phyloP scores from a whole-genome alignment of 208 protist genomes.

The Acanthamoeba culbertsoni region DNA sequence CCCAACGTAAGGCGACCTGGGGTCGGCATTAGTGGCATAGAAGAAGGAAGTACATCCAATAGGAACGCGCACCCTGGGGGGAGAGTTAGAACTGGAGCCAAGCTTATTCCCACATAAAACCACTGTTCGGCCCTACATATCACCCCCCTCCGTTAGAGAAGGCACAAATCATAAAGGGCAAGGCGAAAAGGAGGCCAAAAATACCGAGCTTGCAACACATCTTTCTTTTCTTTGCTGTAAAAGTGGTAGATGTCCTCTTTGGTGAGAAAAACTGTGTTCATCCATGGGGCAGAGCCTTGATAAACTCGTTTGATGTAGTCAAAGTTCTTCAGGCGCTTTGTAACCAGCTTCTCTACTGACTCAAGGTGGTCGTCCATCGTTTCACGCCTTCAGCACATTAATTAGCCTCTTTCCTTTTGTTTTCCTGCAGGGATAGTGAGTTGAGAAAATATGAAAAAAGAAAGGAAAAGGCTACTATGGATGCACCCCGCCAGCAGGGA shows the following conservation, averaged over 20 bases:
- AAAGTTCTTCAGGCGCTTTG: constrained; percentile 25
- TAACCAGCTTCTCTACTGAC: background rate
- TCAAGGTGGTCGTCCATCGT: background rate
- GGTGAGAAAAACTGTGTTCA: constrained; percentile 47
- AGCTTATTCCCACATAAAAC: constrained; percentile 45
- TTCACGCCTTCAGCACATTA: too few species aligned
- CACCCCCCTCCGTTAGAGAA: background rate
- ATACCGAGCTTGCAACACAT: background rate
- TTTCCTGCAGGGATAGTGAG: too few species aligned
- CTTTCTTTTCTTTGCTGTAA: background rate
- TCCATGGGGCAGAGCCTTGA: constrained; percentile 28
- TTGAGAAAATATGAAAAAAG: too few species aligned
- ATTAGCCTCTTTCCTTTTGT: too few species aligned
- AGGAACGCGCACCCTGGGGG: background rate
- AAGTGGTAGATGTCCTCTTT: constrained; percentile 19
- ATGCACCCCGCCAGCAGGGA: too few species aligned
- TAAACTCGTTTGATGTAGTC: constrained; percentile 44
- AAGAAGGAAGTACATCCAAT: background rate
- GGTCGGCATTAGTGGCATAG: background rate
- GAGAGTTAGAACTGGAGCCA: background rate
- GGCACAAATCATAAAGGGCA: background rate
- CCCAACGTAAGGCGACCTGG: background rate
- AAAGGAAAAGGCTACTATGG: too few species aligned
- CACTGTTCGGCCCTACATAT: background rate
- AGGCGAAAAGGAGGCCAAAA: background rate